phyloP scores from a whole-genome alignment of 1,284 basidiomycete species.

The Cryptococcus sp. region DNA sequence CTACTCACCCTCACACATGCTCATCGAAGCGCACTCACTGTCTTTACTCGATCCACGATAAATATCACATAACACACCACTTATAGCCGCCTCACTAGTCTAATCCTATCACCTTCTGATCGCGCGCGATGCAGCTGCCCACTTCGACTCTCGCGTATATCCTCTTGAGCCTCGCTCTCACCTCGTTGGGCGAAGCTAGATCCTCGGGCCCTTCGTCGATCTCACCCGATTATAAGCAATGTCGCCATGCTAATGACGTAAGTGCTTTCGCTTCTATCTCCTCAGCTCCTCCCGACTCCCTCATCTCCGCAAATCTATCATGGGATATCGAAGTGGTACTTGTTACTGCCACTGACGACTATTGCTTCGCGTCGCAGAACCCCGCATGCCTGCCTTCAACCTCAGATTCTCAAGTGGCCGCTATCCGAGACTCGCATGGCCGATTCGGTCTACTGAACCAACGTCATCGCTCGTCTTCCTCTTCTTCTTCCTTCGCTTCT shows the following conservation, averaged over 20 bases:
- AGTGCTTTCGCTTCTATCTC: background rate
- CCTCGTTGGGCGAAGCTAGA: background rate
- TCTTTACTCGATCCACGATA: too few species aligned
- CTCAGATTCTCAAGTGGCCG: background rate
- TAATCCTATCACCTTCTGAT: too few species aligned
- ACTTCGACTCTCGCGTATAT: background rate
- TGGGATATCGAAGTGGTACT: too few species aligned
- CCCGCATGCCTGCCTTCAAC: background rate
- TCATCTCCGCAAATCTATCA: too few species aligned
- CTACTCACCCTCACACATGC: too few species aligned
- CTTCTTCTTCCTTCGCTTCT: too few species aligned
- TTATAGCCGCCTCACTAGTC: too few species aligned
- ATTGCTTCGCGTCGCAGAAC: background rate
- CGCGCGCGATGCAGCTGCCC: too few species aligned
- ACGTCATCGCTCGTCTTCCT: too few species aligned
- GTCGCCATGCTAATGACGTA: background rate
- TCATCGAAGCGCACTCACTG: too few species aligned
- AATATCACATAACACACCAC: too few species aligned
- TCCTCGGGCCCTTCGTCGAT: background rate
- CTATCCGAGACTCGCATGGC: background rate
- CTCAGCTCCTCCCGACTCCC: too few species aligned
- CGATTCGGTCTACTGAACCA: background rate
- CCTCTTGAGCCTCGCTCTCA: background rate
- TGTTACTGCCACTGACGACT: background rate
- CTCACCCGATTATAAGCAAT: background rate